Base-by-base conservation (phyloP, 2,329 filamentous ascomycete species). In the Aspergillus texensis region DNA sequence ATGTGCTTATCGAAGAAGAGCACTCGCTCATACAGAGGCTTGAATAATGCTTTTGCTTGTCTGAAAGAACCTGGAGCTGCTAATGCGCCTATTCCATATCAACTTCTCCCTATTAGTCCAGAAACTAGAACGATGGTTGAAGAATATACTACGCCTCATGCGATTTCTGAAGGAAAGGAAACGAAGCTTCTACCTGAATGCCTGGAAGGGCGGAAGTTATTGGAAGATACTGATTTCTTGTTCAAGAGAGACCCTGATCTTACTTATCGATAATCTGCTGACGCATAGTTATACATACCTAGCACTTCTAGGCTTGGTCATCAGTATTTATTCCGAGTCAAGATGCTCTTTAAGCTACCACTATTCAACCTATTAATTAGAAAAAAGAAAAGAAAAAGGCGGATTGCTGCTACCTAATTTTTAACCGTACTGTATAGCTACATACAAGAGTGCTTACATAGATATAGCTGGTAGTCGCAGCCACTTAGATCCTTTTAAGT, bases 101-200 rank as follows among this genome's bases (percentile, higher is more conserved):
- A 98, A 76, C 79, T 99, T 63, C 84, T 95, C 63, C 98, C 98
- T 77, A 94, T 95, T 10, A 94, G 94, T 0, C 98, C 95, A 1
- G 86, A 89, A 68, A 76, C 98, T 67, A 96, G 98, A 94, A 91
- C 93, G 71, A 3, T 26, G 6, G 94, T 97, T 68, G 81, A 98
- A 68, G 94, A 93, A 36, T 14, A 2, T 36, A 16, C 2, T 36
- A 16, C 14, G 2, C 34, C 14, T 36, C 14, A 0, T 96, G 93
- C 73, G 94, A 4, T n/a, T 93, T 36, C 0, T 89, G 88, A 57
- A 91, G 93, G 75, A 98, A 99, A 78, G 98, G 98, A 78, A 98
- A 98, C 74, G 96, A 96, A 69, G 94, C 98, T 98, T 78, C 78
- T 99, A n/a, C 95, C 95, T 0, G 89, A 92, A 12, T 85, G 86